Evolutionary conservation across 2,329 filamentous ascomycete species (phyloP), one percentile per base, ranked within the genome.

Genomic region (Talaromyces sp.): DNA sequence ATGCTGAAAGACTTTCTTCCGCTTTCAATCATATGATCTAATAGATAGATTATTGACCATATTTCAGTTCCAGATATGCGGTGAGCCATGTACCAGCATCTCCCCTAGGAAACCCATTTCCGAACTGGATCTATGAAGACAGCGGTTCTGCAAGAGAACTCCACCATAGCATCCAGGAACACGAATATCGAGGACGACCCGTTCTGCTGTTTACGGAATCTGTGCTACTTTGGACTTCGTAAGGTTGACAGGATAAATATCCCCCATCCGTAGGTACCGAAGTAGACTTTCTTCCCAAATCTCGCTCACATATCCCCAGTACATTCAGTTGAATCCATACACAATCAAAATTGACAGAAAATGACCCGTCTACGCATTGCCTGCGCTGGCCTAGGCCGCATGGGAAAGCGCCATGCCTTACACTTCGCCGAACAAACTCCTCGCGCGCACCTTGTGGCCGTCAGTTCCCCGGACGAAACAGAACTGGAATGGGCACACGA

Each of bases 371-470:
- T 83, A 65, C 78, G 81, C 66, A 72, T 84, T 66, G 82, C 78
- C 59, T 80, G 81, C 57, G 80, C 79, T 49, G 82, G 83, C 56
- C 79, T 84, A 39, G 82, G 82, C 64, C 81, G 82, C 64, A 84
- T 84, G 80, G 82, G 78, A 64, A 79, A 80, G 65, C 79, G 81
- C 22, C 83, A 85, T 72, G 83, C 82, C 14, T 70, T 80, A 16
- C 83, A 83, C 69, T 80, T 83, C 68, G 72, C 83, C 39, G 73
- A 82, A 68, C 76, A 78, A 58, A 80, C 79, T 16, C 82, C 82
- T 16, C 80, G 81, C 60, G 81, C 83, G 19, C 73, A 84, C 56
- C 4, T 50, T 4, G 47, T 50, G 2, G 47, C 47, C 5, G 47
- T 50, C 47, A 50, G 47, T 50, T 50, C 47, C 22, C 47, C 47